A percentile compares a stretch with the other conserved stretches of the same genome.
These are phyloP conservation scores for Rubia occidens DNA, from an alignment of 305 asterid genomes.

Conservation along the genomic window DNA sequence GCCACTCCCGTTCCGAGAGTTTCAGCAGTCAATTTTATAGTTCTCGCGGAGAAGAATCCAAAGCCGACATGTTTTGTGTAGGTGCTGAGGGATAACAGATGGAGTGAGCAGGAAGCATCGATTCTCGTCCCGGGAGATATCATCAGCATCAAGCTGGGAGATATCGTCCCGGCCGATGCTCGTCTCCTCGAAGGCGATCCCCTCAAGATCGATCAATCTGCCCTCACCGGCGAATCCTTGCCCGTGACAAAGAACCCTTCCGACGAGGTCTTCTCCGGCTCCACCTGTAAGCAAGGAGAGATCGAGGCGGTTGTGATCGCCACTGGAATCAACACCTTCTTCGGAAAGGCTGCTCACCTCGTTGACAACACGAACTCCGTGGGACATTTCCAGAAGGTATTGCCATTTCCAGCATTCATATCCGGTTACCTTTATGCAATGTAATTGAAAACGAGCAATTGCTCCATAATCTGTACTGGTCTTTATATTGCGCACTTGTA, in stretches of 20 bases:
- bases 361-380: constrained; percentile 82
- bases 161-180: constrained; percentile 75
- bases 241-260: constrained; percentile 72
- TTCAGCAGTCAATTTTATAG: no score
- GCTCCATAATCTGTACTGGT: no score
- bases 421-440: no score
- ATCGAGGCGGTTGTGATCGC: constrained; percentile 88
- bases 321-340: constrained; percentile 86
- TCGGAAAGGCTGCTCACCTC: constrained; percentile 90
- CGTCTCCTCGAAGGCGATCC: constrained; percentile 72
- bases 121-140: constrained; percentile 68
- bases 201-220: constrained; percentile 76
- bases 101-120: constrained; percentile 63
- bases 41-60: no score
- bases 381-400: constrained; percentile 88
- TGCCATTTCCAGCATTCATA: no score
- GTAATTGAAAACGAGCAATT: no score
- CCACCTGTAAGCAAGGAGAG: constrained; percentile 94
- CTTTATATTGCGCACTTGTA: background rate
- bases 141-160: constrained; percentile 63
- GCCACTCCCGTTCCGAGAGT: no score
- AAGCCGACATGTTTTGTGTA: constrained; percentile 5
- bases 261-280: constrained; percentile 67
- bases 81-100: constrained; percentile 60
- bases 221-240: constrained; percentile 83